Base-by-base conservation (phyloP, 768 basidiomycete genomes). In the Macrolepiota albuminosa region DNA sequence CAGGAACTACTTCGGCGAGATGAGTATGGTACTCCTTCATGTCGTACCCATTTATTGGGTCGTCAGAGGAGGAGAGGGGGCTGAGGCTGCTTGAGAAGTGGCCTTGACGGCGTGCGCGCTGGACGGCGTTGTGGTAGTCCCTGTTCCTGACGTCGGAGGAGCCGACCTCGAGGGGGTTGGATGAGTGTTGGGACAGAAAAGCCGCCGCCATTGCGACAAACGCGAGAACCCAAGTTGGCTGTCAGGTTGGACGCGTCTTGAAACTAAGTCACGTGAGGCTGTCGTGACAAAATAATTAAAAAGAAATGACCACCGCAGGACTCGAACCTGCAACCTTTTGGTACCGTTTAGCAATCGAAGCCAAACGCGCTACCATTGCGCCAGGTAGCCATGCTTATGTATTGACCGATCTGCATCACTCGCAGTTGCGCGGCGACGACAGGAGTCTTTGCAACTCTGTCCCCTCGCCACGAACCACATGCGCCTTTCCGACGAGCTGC, bases 291-390 rank as follows among this genome's bases (percentile, higher is more conserved):
- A 31, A 7, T 31, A 40, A 16, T 29, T 8, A 40, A 21, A 57
- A 64, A 66, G 67, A 69, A 62, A 70, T 89, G 88, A 91, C 84
- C 86, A 88, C 63, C 63, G 63, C 63, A 64, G 63, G 63, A 64
- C 63, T 91, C 88, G 89, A 91, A 91, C 90, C 89, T 91, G 89
- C 90, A 91, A 87, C 89, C 90, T 91, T 88, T 89, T 90, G 89
- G 89, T 91, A 66, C 77, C 84, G 75, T 76, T 74, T 67, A 79
- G 84, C 84, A 67, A 83, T 89, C 88, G 89, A 91, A 91, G 88
- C 88, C 88, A 90, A 89, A 91, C 88, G 89, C 89, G 89, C 89
- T 91, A 89, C 89, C 89, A 90, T 91, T 90, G 89, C 87, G 89
- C 89, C 77, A 91, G 87, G 87, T 84, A 87, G 83, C 84, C 86